A percentile compares a stretch with the other conserved stretches of the same genome.
phyloP scores from a whole-genome alignment of 169 alveolate species.

The Plasmodium inui region DNA sequence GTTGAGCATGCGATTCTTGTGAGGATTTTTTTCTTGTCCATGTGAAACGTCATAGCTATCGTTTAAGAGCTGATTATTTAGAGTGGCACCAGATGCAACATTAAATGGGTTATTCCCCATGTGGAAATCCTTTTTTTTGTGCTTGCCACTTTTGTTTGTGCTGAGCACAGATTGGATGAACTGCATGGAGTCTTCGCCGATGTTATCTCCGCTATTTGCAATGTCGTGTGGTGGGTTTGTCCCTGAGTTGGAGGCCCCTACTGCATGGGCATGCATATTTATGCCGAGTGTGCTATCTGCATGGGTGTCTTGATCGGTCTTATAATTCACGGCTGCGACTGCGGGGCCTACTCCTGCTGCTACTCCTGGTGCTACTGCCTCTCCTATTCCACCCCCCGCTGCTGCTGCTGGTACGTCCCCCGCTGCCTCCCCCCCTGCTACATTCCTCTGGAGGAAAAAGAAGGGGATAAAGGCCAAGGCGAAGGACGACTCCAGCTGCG shows the following conservation, averaged over 20 bases:
- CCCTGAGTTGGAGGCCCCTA: background rate
- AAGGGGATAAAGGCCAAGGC: constrained; percentile 74
- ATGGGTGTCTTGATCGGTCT: background rate
- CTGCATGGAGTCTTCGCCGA: background rate
- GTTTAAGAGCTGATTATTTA: background rate
- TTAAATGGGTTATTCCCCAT: background rate
- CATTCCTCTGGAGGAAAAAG: constrained; percentile 43
- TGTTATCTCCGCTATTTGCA: background rate
- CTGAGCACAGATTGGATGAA: constrained; percentile 2
- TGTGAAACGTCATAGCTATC: background rate
- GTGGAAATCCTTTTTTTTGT: background rate
- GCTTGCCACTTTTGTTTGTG: background rate
- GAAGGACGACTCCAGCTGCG: constrained; percentile 88
- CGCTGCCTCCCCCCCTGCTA: background rate
- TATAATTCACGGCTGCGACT: background rate
- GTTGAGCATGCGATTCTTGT: background rate
- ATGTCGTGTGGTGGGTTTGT: background rate
- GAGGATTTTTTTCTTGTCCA: background rate
- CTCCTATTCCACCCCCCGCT: background rate
- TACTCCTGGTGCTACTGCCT: background rate
- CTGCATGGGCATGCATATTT: background rate
- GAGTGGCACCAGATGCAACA: background rate
- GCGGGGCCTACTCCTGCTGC: background rate
- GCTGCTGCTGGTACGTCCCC: background rate
- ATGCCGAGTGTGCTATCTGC: background rate